Percentiles rank a stretch among this genome's conserved stretches.
phyloP scores from a whole-genome alignment of 106 monocot species.

The Platanthera guangdongensis region DNA sequence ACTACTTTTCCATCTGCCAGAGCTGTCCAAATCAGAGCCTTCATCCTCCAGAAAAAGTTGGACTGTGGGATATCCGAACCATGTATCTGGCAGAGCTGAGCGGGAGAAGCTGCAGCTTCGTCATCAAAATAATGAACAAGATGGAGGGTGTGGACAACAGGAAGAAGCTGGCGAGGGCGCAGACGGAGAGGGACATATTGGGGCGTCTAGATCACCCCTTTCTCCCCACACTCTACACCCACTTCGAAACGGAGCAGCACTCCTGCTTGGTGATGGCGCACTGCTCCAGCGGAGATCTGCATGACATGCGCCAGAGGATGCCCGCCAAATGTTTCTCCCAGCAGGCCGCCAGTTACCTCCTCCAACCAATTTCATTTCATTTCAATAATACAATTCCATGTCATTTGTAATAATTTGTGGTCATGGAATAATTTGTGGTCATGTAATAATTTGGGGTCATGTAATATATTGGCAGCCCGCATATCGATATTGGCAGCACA shows the following conservation, averaged over 20 bases:
- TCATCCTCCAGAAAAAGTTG: constrained; percentile 22
- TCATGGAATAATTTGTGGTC: no score
- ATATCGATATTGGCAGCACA: no score
- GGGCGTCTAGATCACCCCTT: constrained; percentile 23
- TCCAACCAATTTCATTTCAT: no score
- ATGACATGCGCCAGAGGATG: constrained; percentile 18
- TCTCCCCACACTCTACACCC: constrained; percentile 18
- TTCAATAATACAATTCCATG: no score
- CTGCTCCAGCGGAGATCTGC: constrained; percentile 22
- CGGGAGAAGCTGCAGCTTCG: constrained; percentile 15
- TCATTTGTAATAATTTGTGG: no score
- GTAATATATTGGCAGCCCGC: no score
- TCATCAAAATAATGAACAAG: constrained; percentile 27
- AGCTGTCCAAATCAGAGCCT: no score
- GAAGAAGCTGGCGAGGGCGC: constrained; percentile 25
- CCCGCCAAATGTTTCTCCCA: constrained; percentile 18
- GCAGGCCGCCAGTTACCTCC: constrained; percentile 18
- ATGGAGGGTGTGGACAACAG: no score
- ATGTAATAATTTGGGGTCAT: no score
- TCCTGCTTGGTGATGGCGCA: constrained; percentile 28
- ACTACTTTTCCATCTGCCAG: no score
- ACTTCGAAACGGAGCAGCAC: constrained; percentile 25
- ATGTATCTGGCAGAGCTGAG: constrained; percentile 22
- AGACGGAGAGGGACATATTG: constrained; percentile 26
- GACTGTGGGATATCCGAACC: constrained; percentile 23